These are phyloP conservation scores for Polygonum maritimum DNA, from an alignment of 148 eudicot species.

Conservation along the genomic window DNA sequence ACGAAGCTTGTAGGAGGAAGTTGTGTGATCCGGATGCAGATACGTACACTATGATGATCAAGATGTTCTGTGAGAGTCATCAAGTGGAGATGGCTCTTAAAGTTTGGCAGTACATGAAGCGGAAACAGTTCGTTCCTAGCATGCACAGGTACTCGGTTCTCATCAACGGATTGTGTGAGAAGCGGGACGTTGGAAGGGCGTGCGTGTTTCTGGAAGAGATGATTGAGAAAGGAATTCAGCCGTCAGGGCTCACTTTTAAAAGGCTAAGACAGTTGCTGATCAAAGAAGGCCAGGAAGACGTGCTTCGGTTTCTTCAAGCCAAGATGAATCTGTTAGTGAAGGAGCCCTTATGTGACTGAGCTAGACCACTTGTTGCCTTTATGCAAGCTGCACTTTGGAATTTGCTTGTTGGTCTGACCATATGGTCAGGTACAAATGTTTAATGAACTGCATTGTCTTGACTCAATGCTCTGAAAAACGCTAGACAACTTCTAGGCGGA, in stretches of 20 bases:
- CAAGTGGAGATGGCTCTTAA: conserved; percentile 59
- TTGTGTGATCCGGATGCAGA: conserved; percentile 90
- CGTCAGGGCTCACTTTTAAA: conserved; percentile 56
- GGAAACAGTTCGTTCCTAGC: conserved; percentile 75
- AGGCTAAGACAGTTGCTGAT: conserved; percentile 76
- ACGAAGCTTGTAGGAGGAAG: conserved; percentile 61
- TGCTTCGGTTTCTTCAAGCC: conserved; percentile 67
- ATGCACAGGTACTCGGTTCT: conserved; percentile 82
- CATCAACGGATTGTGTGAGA: conserved; percentile 65
- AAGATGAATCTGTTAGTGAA: conserved; percentile 73
- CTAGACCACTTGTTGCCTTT: background rate
- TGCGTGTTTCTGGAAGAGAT: conserved; percentile 85
- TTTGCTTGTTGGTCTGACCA: background rate
- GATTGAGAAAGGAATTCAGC: conserved; percentile 85
- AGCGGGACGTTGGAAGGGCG: conserved; percentile 52
- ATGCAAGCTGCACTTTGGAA: background rate
- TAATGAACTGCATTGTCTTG: background rate
- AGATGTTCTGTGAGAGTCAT: conserved; percentile 68
- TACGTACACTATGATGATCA: conserved; percentile 86
- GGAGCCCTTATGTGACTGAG: conserved; percentile 68
- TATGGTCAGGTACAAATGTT: background rate
- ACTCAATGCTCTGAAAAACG: too few species aligned
- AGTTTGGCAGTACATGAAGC: conserved; percentile 77
- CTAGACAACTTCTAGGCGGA: too few species aligned
- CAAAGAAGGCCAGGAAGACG: conserved; percentile 72